Percentiles rank a stretch among this genome's conserved stretches.
Evolutionary conservation across 805 yeast genomes (phyloP).

Genomic region (Yarrowia bubula): DNA sequence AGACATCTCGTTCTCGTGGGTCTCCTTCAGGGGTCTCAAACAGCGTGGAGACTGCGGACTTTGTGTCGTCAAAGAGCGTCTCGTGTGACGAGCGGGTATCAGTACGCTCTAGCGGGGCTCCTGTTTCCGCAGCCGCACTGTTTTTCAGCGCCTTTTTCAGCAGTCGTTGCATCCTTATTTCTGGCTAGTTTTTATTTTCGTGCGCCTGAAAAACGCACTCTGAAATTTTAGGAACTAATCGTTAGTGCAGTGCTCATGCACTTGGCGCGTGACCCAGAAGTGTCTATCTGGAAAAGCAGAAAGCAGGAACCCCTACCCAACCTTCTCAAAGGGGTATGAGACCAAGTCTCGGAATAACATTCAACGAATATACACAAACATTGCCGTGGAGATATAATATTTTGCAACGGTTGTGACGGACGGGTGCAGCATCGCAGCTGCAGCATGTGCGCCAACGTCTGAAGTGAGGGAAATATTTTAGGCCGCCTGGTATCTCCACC

Average conservation of each 20-base stretch:
- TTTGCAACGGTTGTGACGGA: neutral
- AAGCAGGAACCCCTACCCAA: neutral
- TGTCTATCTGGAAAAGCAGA: neutral
- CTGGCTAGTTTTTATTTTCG: neutral
- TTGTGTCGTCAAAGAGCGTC: slow-evolving; percentile 17
- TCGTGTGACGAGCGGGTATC: slow-evolving; percentile 12
- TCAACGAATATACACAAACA: neutral
- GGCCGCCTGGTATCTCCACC: neutral
- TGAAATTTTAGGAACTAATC: slow-evolving; percentile 7
- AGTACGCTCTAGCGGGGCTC: slow-evolving; percentile 6
- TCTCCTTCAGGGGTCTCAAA: slow-evolving; percentile 17
- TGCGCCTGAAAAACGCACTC: slow-evolving; percentile 25
- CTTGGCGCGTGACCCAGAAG: slow-evolving; percentile 2
- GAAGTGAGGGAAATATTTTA: neutral
- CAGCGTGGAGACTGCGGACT: slow-evolving; percentile 19
- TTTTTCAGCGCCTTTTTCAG: slow-evolving; percentile 24
- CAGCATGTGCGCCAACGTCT: neutral
- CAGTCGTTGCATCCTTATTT: slow-evolving; percentile 6
- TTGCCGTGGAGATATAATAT: neutral
- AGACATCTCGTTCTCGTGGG: slow-evolving; percentile 20
- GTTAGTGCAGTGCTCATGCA: neutral
- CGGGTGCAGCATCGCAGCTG: neutral
- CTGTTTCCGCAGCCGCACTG: neutral
- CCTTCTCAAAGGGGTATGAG: neutral
- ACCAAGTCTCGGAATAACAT: neutral